Conservation (phyloP, 2,329 filamentous ascomycete genomes). For the Tolypocladium album region DNA sequence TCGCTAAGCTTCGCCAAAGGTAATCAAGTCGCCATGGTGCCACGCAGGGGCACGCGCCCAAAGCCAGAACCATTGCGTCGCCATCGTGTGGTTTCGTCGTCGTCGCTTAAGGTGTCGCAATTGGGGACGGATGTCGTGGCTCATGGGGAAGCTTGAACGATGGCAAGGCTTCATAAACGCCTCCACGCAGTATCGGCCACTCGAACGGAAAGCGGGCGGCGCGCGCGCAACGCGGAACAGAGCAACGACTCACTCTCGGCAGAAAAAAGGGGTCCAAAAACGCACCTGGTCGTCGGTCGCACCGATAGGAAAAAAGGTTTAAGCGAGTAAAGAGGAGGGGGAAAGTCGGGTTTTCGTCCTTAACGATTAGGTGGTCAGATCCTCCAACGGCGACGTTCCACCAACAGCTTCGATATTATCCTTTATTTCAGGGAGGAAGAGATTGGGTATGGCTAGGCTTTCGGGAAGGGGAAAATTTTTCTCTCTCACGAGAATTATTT, state of each 20-base stretch:
- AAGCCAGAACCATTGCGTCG: neutral
- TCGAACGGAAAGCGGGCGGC: neutral
- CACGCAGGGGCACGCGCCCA: neutral
- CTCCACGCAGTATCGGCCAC: neutral
- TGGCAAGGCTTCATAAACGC: neutral
- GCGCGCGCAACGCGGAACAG: neutral
- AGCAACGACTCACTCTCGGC: neutral
- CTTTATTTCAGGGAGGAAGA: neutral
- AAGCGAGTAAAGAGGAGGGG: neutral
- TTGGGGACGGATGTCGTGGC: neutral
- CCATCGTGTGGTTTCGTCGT: neutral
- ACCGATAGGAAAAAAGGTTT: neutral
- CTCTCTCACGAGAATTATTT: conserved; percentile 2
- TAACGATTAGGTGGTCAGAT: neutral
- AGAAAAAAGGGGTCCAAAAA: neutral
- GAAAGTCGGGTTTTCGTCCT: neutral
- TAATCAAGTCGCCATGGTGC: neutral
- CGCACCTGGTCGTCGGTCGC: neutral
- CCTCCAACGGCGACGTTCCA: neutral
- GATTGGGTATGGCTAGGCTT: neutral
- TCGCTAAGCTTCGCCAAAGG: neutral
- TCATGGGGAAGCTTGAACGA: neutral
- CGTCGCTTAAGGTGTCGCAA: neutral
- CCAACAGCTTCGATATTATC: neutral
- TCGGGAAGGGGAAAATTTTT: neutral